A percentile compares a stretch with the other conserved stretches of the same genome.
These are phyloP conservation scores for Pseudogymnoascus sp. DNA, from an alignment of 2,329 filamentous ascomycete genomes.

Conservation along the genomic window DNA sequence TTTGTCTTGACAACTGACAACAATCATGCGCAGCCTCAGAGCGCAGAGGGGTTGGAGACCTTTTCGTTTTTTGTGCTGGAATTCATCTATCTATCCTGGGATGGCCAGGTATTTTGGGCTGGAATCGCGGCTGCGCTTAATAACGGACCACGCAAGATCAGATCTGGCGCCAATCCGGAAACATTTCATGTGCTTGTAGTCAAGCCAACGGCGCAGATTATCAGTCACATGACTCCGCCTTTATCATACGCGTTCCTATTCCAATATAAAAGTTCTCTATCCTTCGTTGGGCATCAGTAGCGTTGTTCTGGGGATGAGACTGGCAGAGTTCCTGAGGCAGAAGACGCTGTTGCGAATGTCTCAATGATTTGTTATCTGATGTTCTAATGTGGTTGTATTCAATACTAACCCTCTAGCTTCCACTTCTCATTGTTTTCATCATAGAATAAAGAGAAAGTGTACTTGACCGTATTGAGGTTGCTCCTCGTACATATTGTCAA, in stretches of 20 bases:
- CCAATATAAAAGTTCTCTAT: neutral
- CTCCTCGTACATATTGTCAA: constrained; percentile 2
- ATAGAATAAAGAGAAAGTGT: neutral
- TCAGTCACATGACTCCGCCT: neutral
- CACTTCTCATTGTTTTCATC: neutral
- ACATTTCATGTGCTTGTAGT: constrained; percentile 5
- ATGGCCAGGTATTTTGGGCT: constrained; percentile 1
- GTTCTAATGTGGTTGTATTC: neutral
- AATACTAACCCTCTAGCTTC: neutral
- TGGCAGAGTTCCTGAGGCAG: neutral
- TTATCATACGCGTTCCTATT: neutral
- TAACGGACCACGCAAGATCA: neutral
- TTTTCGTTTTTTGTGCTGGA: neutral
- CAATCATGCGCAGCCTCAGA: neutral
- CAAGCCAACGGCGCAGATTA: neutral
- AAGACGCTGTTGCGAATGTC: neutral
- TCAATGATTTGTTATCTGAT: neutral
- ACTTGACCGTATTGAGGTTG: neutral
- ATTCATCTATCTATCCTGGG: neutral
- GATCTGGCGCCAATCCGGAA: neutral
- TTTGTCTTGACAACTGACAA: neutral
- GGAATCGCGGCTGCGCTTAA: constrained; percentile 6
- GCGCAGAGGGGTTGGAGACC: neutral
- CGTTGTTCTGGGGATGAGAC: neutral
- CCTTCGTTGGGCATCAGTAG: neutral